A percentile compares a stretch with the other conserved stretches of the same genome.
phyloP scores from a whole-genome alignment of 2,329 filamentous ascomycete species.

The Ceratocystis eucalypticola region DNA sequence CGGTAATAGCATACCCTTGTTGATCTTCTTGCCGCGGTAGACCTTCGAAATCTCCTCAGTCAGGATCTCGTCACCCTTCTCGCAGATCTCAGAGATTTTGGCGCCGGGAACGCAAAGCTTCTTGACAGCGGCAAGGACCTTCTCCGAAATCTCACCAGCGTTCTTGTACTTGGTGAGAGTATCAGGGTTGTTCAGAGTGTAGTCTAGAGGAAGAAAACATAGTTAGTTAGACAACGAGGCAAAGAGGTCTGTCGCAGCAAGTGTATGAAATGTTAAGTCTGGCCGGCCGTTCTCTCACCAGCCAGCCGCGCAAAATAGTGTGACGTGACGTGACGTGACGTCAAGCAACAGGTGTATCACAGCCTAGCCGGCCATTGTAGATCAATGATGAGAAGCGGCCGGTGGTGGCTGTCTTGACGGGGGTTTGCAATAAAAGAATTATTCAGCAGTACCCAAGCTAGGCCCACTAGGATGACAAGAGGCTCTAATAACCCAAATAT shows the following conservation, averaged over 20 bases:
- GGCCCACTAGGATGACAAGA: too few species aligned
- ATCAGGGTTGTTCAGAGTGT: conserved; percentile 79
- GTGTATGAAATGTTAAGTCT: too few species aligned
- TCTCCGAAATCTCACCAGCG: conserved; percentile 86
- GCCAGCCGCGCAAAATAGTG: not conserved
- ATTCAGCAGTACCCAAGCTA: not conserved
- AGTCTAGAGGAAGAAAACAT: conserved; percentile 43
- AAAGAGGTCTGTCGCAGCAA: not conserved
- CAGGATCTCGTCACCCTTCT: conserved; percentile 88
- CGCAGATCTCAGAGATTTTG: conserved; percentile 88
- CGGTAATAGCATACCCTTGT: conserved; percentile 54
- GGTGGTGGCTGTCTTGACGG: conserved; percentile 11
- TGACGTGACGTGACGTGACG: not conserved
- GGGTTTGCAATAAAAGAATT: conserved; percentile 6
- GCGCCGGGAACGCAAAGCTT: conserved; percentile 64
- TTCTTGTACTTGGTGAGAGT: conserved; percentile 99
- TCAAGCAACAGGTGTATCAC: not conserved
- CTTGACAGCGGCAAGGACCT: conserved; percentile 76
- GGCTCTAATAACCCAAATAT: not conserved
- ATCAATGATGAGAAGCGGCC: not conserved
- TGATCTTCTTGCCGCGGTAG: conserved; percentile 95
- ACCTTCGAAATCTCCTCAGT: conserved; percentile 91
- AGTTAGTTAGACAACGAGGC: not conserved
- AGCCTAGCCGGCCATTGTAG: conserved; percentile 2
- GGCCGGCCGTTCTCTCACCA: too few species aligned